phyloP scores from a whole-genome alignment of 2,329 filamentous ascomycete species.

The Aureobasidium zeae region DNA sequence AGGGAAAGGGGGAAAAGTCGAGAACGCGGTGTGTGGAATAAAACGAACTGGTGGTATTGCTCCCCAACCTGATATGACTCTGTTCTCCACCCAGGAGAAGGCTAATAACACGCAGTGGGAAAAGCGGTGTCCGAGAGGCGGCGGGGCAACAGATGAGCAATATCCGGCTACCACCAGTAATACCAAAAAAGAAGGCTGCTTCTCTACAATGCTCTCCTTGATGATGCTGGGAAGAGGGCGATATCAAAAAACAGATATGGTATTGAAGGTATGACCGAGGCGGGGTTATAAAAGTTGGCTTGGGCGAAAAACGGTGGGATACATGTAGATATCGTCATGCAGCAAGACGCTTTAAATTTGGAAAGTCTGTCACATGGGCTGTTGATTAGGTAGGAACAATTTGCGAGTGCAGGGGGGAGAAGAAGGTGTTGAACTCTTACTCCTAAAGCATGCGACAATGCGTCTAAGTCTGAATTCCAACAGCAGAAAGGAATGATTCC shows the following conservation, averaged over 20 bases:
- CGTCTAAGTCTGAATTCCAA: too few species aligned
- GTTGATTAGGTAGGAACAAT: constrained; percentile 6
- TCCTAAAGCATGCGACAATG: too few species aligned
- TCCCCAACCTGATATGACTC: constrained; percentile 11
- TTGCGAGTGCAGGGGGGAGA: neutral
- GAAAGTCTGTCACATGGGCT: constrained; percentile 9
- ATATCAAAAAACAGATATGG: neutral
- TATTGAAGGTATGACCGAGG: too few species aligned
- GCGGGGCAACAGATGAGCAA: constrained; percentile 14
- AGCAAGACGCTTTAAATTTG: neutral
- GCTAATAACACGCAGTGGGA: constrained; percentile 12
- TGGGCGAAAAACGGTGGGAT: constrained; percentile 1
- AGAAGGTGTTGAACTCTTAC: neutral
- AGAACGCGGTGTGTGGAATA: constrained; percentile 2
- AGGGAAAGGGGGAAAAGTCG: neutral
- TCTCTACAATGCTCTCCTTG: neutral
- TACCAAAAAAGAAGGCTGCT: neutral
- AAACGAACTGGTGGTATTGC: constrained; percentile 12
- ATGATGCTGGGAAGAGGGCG: neutral
- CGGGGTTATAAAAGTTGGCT: constrained; percentile 12
- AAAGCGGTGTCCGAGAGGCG: constrained; percentile 14
- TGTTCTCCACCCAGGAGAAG: constrained; percentile 11
- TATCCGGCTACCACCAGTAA: neutral
- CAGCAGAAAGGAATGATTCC: too few species aligned
- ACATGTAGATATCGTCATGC: neutral